Conservation (phyloP, 2,329 filamentous ascomycete genomes). For the Penicillium corylophilum region DNA sequence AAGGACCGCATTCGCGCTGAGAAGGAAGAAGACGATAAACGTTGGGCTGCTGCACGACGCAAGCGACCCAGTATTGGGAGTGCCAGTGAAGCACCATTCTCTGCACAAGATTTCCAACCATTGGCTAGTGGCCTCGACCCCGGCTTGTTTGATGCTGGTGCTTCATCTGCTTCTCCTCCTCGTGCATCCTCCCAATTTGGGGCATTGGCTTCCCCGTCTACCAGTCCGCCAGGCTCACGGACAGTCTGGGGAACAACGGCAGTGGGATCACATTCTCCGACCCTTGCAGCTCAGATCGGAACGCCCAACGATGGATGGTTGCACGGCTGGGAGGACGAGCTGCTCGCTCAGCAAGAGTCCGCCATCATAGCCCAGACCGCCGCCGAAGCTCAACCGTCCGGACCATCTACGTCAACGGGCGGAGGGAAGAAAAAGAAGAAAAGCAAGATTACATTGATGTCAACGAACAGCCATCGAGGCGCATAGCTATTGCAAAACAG, state of each 20-base stretch:
- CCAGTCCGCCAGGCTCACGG: conserved; percentile 70
- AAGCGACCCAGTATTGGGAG: conserved; percentile 53
- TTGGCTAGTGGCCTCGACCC: conserved; percentile 45
- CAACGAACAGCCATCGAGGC: conserved; percentile 60
- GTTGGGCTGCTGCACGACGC: conserved; percentile 67
- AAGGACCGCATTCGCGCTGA: conserved; percentile 81
- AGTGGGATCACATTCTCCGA: conserved; percentile 59
- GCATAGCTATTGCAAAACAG: conserved; percentile 41
- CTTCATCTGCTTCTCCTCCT: conserved; percentile 44
- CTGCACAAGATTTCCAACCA: conserved; percentile 65
- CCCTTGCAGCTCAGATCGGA: conserved; percentile 42
- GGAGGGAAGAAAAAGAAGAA: conserved; percentile 61
- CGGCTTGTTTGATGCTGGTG: conserved; percentile 28
- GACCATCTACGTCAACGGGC: conserved; percentile 17
- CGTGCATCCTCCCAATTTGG: conserved; percentile 45
- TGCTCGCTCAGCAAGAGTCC: conserved; percentile 61
- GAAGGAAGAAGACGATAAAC: conserved; percentile 69
- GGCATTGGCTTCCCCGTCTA: conserved; percentile 71
- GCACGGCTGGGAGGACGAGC: conserved; percentile 75
- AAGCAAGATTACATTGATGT: conserved; percentile 69
- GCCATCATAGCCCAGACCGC: conserved; percentile 52
- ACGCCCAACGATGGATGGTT: conserved; percentile 77
- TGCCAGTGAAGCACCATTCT: conserved; percentile 49
- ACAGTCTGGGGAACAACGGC: conserved; percentile 92
- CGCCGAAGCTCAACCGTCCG: conserved; percentile 21